These are phyloP conservation scores for Coprinellus micaceus DNA, from an alignment of 768 basidiomycete genomes.

Conservation along the genomic window DNA sequence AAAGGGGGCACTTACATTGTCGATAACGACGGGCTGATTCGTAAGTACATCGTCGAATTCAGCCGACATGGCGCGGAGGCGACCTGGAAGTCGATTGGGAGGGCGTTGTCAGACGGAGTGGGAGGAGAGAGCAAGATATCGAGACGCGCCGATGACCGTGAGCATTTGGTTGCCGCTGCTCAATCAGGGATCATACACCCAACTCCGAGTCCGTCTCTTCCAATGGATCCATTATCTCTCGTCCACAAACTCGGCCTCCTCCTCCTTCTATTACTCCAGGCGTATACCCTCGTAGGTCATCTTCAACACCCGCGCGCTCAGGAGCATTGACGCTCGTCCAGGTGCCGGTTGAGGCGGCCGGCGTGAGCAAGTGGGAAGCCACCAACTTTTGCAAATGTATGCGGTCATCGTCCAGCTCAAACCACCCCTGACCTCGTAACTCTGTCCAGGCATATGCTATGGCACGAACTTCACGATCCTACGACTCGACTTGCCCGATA, in stretches of 20 bases:
- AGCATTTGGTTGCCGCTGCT: neutral
- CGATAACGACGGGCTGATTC: constrained; percentile 98
- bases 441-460: constrained; percentile 80
- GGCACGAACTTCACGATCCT: constrained; percentile 82
- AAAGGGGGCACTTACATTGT: constrained; percentile 67
- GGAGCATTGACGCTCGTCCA: constrained; percentile 15
- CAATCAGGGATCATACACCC: neutral
- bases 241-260: neutral
- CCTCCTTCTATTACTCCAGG: neutral
- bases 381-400: constrained; percentile 89
- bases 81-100: neutral
- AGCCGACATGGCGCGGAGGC: constrained; percentile 54
- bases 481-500: constrained; percentile 73
- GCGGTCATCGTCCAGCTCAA: neutral
- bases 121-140: constrained; percentile 9
- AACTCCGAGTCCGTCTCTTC: constrained; percentile 15
- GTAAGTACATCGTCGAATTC: constrained; percentile 94
- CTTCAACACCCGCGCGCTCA: neutral
- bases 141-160: constrained; percentile 12
- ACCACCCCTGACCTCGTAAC: constrained; percentile 8
- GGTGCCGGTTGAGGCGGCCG: constrained; percentile 30
- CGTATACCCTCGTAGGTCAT: neutral
- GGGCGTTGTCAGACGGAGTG: constrained; percentile 10
- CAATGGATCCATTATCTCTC: constrained; percentile 18
- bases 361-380: constrained; percentile 79